phyloP scores from a whole-genome alignment of 2,329 filamentous ascomycete species.

The Orbilia blumenaviensis region DNA sequence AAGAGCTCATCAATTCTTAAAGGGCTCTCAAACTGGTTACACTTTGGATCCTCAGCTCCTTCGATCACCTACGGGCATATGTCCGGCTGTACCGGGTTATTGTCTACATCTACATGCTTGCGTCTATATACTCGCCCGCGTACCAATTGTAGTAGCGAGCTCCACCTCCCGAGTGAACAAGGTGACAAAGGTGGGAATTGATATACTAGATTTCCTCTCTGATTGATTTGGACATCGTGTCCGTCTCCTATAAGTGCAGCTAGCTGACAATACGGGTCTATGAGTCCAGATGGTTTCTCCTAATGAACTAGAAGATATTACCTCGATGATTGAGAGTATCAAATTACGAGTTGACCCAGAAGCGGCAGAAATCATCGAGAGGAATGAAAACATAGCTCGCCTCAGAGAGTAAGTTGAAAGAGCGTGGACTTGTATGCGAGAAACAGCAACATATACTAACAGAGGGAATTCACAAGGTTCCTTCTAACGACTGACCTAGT shows the following conservation, averaged over 20 bases:
- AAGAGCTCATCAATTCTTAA: background rate
- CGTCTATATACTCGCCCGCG: no score
- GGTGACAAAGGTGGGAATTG: background rate
- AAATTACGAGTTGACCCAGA: constrained; percentile 34
- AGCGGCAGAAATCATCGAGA: constrained; percentile 35
- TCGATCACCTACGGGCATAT: no score
- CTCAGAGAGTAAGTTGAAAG: constrained; percentile 13
- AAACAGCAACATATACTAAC: background rate
- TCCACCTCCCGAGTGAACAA: background rate
- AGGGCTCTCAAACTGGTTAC: background rate
- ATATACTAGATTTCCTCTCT: background rate
- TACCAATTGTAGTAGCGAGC: background rate
- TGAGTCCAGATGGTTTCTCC: constrained; percentile 35
- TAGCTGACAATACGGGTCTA: background rate
- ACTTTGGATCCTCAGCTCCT: background rate
- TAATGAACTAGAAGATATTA: background rate
- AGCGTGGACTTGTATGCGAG: background rate
- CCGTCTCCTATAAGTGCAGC: background rate
- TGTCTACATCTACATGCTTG: no score
- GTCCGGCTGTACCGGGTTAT: no score
- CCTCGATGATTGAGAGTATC: constrained; percentile 27
- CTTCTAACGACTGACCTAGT: background rate
- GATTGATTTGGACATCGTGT: background rate
- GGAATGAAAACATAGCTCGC: constrained; percentile 12
- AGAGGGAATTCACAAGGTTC: constrained; percentile 2